These are phyloP conservation scores for Phytophthora chlamydospora DNA, from an alignment of 352 stramenopile genomes.

Conservation along the genomic window DNA sequence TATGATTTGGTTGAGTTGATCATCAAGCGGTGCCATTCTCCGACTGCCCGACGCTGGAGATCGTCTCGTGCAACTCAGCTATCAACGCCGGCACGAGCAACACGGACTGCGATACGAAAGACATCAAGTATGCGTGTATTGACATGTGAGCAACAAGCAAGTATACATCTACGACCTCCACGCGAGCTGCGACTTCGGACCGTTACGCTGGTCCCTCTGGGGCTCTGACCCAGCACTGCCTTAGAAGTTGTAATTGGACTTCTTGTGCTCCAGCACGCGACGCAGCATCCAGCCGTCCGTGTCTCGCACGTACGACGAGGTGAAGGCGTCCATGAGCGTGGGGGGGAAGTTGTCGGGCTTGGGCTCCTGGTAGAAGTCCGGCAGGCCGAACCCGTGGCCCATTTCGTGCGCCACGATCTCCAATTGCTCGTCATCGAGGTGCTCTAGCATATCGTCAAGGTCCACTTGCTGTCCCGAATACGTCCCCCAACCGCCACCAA, in stretches of 20 bases:
- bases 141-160: too few relatives aligned
- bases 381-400: constrained; percentile 28
- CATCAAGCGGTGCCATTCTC: too few relatives aligned
- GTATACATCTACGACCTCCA: too few relatives aligned
- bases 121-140: too few relatives aligned
- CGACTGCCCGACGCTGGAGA: too few relatives aligned
- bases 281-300: constrained; percentile 39
- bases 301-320: constrained; percentile 15
- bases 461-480: constrained; percentile 29
- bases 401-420: constrained; percentile 44
- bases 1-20: too few relatives aligned
- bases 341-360: constrained; percentile 21
- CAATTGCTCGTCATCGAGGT: constrained; percentile 25
- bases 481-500: constrained; percentile 25
- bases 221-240: not conserved
- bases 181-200: too few relatives aligned
- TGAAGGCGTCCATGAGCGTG: constrained; percentile 22
- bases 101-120: too few relatives aligned
- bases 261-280: constrained; percentile 33
- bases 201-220: too few relatives aligned
- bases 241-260: constrained; percentile 25
- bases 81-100: too few relatives aligned
- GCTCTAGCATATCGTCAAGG: constrained; percentile 31
- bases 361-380: constrained; percentile 23
- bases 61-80: too few relatives aligned